Conservation (phyloP, 2,329 filamentous ascomycete genomes). For the Sphaerulina populicola region DNA sequence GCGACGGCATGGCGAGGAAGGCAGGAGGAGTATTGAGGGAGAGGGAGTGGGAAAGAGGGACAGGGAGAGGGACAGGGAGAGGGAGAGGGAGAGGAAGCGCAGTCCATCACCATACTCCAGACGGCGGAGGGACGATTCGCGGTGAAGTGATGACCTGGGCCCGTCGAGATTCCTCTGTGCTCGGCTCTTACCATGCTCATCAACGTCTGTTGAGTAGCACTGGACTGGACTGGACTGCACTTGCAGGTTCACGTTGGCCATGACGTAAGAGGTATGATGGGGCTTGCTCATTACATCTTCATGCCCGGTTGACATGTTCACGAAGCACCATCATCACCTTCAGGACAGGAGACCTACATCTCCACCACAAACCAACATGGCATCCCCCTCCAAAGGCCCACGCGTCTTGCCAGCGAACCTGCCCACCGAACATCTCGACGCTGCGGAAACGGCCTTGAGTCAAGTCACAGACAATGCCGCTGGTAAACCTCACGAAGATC, state of each 20-base stretch:
- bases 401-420: not conserved
- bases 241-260: not conserved
- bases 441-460: constrained; percentile 21
- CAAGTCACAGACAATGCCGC: constrained; percentile 23
- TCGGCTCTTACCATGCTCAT: no score
- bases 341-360: not conserved
- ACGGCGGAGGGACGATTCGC: constrained; percentile 15
- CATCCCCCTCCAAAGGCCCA: not conserved
- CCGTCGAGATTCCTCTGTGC: no score
- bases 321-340: not conserved
- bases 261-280: not conserved
- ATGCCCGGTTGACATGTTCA: not conserved
- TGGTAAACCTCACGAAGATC: constrained; percentile 17
- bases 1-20: constrained; percentile 6
- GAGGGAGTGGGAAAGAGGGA: constrained; percentile 6
- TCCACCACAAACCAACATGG: not conserved
- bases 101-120: constrained; percentile 21
- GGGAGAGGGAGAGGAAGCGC: constrained; percentile 1
- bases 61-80: no score
- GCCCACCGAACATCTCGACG: constrained; percentile 22
- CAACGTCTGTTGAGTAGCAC: no score
- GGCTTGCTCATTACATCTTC: no score
- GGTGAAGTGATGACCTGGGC: not conserved
- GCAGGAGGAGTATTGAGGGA: constrained; percentile 14
- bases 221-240: no score